These are phyloP conservation scores for Calocybe indica DNA, from an alignment of 768 basidiomycete species.

Conservation along the genomic window DNA sequence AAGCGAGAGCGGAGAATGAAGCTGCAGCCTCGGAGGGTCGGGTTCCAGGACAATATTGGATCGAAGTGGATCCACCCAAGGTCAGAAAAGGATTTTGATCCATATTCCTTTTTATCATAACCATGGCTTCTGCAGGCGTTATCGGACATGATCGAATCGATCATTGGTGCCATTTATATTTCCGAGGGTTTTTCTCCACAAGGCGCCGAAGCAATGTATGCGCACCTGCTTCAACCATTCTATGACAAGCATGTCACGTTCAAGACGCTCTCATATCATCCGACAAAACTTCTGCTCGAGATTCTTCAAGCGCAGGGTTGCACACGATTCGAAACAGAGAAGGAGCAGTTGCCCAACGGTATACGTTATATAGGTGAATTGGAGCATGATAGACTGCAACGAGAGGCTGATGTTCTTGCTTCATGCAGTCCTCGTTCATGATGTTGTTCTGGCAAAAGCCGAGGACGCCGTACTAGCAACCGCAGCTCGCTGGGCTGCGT, in stretches of 20 bases:
- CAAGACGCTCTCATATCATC: conserved; percentile 70
- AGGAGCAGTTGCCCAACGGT: conserved; percentile 33
- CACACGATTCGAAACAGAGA: conserved; percentile 55
- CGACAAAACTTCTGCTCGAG: conserved; percentile 70
- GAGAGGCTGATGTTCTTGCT: conserved; percentile 1
- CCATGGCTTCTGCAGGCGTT: conserved; percentile 43
- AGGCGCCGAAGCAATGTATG: conserved; percentile 62
- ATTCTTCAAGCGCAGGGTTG: conserved; percentile 69
- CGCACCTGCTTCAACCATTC: conserved; percentile 67
- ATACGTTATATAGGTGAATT: conserved; percentile 50
- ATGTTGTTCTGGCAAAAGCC: conserved; percentile 54
- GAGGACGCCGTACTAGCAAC: conserved; percentile 41
- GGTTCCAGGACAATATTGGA: conserved; percentile 70
- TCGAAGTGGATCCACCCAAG: conserved; percentile 73
- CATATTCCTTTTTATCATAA: neutral
- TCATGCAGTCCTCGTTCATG: conserved; percentile 60
- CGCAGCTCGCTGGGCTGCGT: conserved; percentile 57
- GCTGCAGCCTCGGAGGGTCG: conserved; percentile 42
- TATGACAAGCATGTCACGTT: conserved; percentile 71
- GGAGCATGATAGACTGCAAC: neutral
- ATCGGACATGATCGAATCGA: conserved; percentile 76
- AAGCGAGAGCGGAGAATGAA: conserved; percentile 45
- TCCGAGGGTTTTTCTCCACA: conserved; percentile 62
- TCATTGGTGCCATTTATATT: conserved; percentile 75
- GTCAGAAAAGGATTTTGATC: conserved; percentile 25